Evolutionary conservation across 805 yeast genomes (phyloP), one percentile per base, ranked within the genome.

Genomic region (Candida railenensis): DNA sequence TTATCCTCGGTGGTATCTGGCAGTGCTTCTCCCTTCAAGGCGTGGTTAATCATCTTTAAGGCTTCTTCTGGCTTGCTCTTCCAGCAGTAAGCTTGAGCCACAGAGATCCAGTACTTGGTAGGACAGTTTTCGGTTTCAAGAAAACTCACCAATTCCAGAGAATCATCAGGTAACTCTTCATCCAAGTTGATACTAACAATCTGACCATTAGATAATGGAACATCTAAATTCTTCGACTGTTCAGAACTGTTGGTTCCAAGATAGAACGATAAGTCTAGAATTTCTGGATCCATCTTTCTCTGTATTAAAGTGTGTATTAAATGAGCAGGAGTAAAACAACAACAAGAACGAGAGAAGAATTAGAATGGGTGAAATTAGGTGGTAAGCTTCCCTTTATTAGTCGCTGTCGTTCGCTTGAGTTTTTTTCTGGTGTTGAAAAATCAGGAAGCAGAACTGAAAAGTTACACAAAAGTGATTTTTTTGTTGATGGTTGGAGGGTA

Each of bases 121-220:
- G 79, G 82, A 42, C 92, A 84, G 47, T 79, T 80, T 67, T 94
- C 98, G 53, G 87, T 88, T 51, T 87, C 85, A 51, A 94, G 71
- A 51, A 92, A 77, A 22, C 81, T 78, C 53, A 87, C 82, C 51
- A 94, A 74, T 59, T 94, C 98, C 39, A 81, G 76, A 3, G 96
- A 88, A 62, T 92, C 96, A 19, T 88, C 96, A 3, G 96, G 96
- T 47, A 90, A 73, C 59, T 92, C 98, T 32, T 83, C 82, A 44
- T 78, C 78, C 49, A 87, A 76, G 58, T 90, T 92, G 54, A 94
- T 80, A 44, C 89, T 85, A 52, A 92, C 96, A 50, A 89, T 87
- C 67, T 90, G 96, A 3, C 76, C 76, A 56, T 85, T 87, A 48
- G 84, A 58, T 46, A 89, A 71, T 37, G 96, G 97, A 58, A 92